Evolutionary conservation across 495 filamentous ascomycete genomes (phyloP), one percentile per base, ranked within the genome.

Genomic region (Barbatosphaeria neglecta): DNA sequence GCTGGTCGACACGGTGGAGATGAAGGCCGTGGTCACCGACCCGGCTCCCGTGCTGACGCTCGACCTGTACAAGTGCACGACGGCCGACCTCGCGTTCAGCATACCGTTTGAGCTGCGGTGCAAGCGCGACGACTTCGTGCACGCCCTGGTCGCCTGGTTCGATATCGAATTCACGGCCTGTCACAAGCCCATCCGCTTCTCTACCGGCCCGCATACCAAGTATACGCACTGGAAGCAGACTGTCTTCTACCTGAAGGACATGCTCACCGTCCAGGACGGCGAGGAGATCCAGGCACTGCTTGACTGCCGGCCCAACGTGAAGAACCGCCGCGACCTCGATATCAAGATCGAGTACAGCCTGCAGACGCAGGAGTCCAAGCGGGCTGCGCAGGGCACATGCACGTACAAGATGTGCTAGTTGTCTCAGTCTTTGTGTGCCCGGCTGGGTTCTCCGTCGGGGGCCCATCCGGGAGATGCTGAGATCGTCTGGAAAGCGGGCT

Each of bases 141-240:
- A 98, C 62, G 92, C 88, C 19, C 73, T 98, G 31, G 93, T 98
- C 42, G 83, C 94, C 25, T 97, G 93, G 87, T 98, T 98, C 71
- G 92, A 98, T 62, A 97, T 95, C 53, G 90, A 95, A 50, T 98
- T 98, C 68, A 86, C 85, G 28, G 87, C 88, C 24, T 96, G 90
- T 73, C 88, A 90, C 66, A 86, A 88, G 70, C 82, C 83, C 9
- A 80, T 90, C 58, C 69, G 70, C 51, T 93, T 93, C 68, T 88
- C 83, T 31, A 93, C 87, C 25, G 87, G 87, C 11, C 87, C 87
- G 17, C 87, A 93, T 57, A 84, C 86, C 53, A 89, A 87, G 71
- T 90, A 90, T 61, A 93, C 87, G 13, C 87, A 93, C 74, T 93
- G 87, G 87, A 93, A 93, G 68, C 87, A 93, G 69, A 93, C 87